Base-by-base conservation (phyloP, 78 protist species). In the Planoprotostelium fungivorum region DNA sequence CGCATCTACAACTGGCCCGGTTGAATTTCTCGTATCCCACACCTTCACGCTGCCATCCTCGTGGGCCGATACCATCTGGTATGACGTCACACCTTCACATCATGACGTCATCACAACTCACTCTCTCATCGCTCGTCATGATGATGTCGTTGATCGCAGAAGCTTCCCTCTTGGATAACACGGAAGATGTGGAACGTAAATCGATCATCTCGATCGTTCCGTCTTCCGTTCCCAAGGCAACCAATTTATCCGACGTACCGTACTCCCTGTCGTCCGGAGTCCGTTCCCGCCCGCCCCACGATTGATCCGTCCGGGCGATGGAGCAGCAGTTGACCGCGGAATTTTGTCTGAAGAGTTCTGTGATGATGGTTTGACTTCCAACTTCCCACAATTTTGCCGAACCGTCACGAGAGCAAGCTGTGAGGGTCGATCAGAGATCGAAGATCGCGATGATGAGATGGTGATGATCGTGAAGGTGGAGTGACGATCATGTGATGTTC, bases 331-430 rank as follows among this genome's bases (percentile, higher is more conserved):
- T 91, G 0, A 91, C 83, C 23, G 94, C 92, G 88, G 92, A 63
- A 38, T 89, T 37, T 28, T 37, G n/a, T 84, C 37, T 84, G 28
- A 84, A 25, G 31, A 91, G 84, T 84, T 84, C 86, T 34, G 34
- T 39, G 38, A 91, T 91, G 29, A 38, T 31, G 9, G 91, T 63
- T 28, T 63, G 63, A 31, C 86, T 91, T 88, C 92, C 90, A 5
- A 91, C 63, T 87, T 91, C 94, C 94, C 94, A 91, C 34, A 91
- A 37, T 85, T 37, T 91, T 28, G 86, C 38, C 10, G 89, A 63
- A 31, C 94, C 94, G 89, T 91, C 94, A 86, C 94, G 86, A 35
- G 91, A 88, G n/a, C n/a, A n/a, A n/a, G n/a, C n/a, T n/a, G n/a
- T n/a, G n/a, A n/a, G n/a, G n/a, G n/a, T n/a, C n/a, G n/a, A n/a